phyloP scores from a whole-genome alignment of 768 basidiomycete species.

The Rhodocollybia butyracea region DNA sequence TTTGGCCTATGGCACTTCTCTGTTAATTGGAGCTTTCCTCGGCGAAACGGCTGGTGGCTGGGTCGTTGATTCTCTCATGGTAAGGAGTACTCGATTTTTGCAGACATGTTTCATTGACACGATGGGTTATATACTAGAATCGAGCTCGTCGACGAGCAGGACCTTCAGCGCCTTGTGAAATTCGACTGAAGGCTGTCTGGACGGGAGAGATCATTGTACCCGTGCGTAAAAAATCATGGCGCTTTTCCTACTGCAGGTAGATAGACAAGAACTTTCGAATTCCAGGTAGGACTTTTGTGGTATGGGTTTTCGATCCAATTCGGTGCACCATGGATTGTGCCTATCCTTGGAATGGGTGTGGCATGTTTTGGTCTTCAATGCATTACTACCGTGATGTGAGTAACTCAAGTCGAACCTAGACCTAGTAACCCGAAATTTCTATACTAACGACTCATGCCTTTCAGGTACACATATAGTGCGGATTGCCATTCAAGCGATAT shows the following conservation, averaged over 20 bases:
- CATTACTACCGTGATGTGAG: neutral
- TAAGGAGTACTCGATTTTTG: too few relatives aligned
- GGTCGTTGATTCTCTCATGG: neutral
- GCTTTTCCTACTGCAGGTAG: neutral
- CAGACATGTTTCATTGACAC: neutral
- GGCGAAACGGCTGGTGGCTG: neutral
- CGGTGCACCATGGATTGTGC: too few relatives aligned
- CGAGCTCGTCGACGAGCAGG: neutral
- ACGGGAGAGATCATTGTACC: constrained; percentile 1
- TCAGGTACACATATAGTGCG: too few relatives aligned
- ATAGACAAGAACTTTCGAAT: neutral
- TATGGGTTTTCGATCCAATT: neutral
- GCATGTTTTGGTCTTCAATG: neutral
- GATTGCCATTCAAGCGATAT: too few relatives aligned
- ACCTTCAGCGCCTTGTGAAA: neutral
- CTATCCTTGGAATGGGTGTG: neutral
- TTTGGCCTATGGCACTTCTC: neutral
- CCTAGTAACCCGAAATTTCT: neutral
- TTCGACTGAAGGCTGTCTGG: neutral
- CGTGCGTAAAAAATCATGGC: neutral
- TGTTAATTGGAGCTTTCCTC: neutral
- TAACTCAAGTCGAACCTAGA: too few relatives aligned
- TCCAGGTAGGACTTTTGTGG: neutral
- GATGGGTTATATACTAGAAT: neutral
- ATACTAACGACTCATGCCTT: neutral